Base-by-base conservation (phyloP, 768 basidiomycete genomes). In the Pleurotus ostreatus region DNA sequence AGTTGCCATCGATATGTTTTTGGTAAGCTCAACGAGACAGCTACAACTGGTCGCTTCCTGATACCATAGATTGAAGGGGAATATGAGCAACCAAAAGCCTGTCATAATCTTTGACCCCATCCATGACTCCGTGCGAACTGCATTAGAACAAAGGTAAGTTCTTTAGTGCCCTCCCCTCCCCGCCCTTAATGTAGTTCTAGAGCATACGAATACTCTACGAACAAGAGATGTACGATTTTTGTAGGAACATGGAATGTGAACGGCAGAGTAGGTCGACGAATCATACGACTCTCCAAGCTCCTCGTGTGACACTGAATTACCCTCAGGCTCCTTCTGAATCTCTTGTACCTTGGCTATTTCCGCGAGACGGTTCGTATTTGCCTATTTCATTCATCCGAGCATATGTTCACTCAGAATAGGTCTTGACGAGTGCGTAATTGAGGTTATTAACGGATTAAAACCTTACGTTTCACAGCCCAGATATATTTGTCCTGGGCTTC, bases 231-330 rank as follows among this genome's bases (percentile, higher is more conserved):
- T 55, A 81, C 78, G 2, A 78, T 98, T 39, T 95, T 95, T 64
- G 78, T 82, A 34, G 96, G 97, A 2, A 97, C 95, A 2, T 99
- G 94, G 93, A 98, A 99, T 70, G 71, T 99, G 58, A 97, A 96
- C 64, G 97, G 94, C 46, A 78, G 83, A 70, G 94, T 94, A 65
- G 59, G 79, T 68, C 7, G 41, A 46, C 51, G 25, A 34, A 34
- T 34, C 9, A 34, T 34, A 34, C 9, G 9, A 11, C 23, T 25
- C 23, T 25, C 23, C 23, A 25, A 11, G 11, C 30, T 11, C 8
- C 8, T 34, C 9, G 30, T 11, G 30, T 34, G 9, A 34, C 30
- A 11, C 30, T 34, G 30, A 11, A 38, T 34, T 30, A 18, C 16
- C 18, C 55, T 37, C 65, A 92, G 84, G 75, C 84, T 49, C 89